Base-by-base conservation (phyloP, 1,284 basidiomycete genomes). In the Ustilago nuda region DNA sequence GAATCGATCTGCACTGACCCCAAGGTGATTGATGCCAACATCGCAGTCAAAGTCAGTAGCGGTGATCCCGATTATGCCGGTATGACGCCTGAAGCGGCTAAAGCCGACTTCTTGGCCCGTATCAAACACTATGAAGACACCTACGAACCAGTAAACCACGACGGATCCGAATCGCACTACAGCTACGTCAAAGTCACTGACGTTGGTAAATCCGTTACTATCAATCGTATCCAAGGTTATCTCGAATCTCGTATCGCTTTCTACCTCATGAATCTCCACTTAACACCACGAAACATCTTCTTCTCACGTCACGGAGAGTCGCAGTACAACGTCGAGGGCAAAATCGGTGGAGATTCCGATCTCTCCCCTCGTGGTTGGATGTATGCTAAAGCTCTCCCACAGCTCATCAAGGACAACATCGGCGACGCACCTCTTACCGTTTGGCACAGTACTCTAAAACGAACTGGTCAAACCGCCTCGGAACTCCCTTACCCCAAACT, bases 61-160 rank as follows among this genome's bases (percentile, higher is more conserved):
- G 96, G 96, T 4, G 97, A 99, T 87, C 97, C 97, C 0, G 97
- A 99, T 87, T 99, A 99, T 88, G 92, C 93, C 80, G 92, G 93
- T 78, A 93, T 92, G 88, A 92, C 92, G 0, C 91, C 89, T 27
- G 93, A 95, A 82, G 89, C 91, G 62, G 97, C 97, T 41, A 92
- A 94, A 85, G 67, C 66, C 11, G 97, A 99, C 87, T 99, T 99
- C 86, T 87, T 94, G 74, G 91, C 91, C 67, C 92, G 97, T 36
- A 99, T 99, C 82, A 90, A 89, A 74, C 92, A 93, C 83, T 99
- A 99, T 86, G 95, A 99, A 86, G 90, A 91, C 64, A 92, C 95
- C n/a, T 99, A 99, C 85, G 92, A 99, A 87, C 92, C 95, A 3
- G 92, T 99, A 80, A 87, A 87, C 56, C 62, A 61, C 60, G 80